Evolutionary conservation across 2,329 filamentous ascomycete genomes (phyloP).

Genomic region (Massarina eburnea): DNA sequence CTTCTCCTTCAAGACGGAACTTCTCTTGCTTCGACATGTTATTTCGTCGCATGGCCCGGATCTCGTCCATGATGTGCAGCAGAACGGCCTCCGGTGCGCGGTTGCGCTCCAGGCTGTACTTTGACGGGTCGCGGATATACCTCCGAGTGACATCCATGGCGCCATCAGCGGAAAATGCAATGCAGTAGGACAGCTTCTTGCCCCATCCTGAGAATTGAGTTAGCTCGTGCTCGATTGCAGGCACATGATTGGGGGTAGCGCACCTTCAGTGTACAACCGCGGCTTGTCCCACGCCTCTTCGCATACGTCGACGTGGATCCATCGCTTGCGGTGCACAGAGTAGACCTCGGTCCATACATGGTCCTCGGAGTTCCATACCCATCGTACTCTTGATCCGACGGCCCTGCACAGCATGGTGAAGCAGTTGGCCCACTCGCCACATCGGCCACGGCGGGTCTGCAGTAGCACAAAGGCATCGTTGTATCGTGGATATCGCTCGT

Average conservation of each 20-base stretch:
- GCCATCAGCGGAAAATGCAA: constrained; percentile 92
- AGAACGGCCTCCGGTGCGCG: constrained; percentile 86
- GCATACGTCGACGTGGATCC: constrained; percentile 95
- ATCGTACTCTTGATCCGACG: constrained; percentile 85
- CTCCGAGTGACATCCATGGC: constrained; percentile 68
- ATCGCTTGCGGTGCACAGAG: constrained; percentile 87
- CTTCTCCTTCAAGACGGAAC: constrained; percentile 78
- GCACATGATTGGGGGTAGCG: constrained; percentile 27
- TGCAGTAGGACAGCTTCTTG: constrained; percentile 95
- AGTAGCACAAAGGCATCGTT: constrained; percentile 92
- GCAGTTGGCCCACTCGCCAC: constrained; percentile 97
- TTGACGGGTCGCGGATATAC: constrained; percentile 68
- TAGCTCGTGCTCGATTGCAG: constrained; percentile 1
- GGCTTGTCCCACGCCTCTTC: constrained; percentile 97
- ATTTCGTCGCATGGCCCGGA: constrained; percentile 77
- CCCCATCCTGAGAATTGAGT: constrained; percentile 67
- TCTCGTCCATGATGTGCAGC: constrained; percentile 88
- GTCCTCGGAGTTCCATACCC: constrained; percentile 98
- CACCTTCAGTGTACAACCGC: constrained; percentile 82
- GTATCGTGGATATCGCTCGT: constrained; percentile 90
- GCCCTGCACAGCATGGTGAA: constrained; percentile 98
- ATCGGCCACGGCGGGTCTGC: constrained; percentile 81
- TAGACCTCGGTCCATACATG: constrained; percentile 98
- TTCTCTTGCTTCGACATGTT: constrained; percentile 86
- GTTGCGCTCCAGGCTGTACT: constrained; percentile 72